Evolutionary conservation across 2,329 filamentous ascomycete species (phyloP), one percentile per base, ranked within the genome.

Genomic region (Colletotrichum navitas): DNA sequence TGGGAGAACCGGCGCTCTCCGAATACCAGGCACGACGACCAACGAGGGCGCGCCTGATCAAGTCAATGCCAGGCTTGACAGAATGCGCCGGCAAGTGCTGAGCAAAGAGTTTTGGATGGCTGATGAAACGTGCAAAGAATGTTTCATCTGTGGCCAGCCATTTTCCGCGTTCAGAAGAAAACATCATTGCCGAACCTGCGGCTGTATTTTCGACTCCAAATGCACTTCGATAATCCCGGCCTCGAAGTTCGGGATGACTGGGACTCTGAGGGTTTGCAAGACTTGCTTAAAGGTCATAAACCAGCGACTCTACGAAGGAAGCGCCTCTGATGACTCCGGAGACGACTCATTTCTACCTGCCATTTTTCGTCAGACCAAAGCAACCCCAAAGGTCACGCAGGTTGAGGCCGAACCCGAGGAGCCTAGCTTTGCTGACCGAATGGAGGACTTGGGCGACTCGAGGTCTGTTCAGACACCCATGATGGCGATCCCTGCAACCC

Each of bases 31-130:
- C 0, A 90, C 88, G 1, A 87, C 85, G 18, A 82, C 83, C 12
- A 87, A 86, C 66, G 88, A 90, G 75, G 87, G 87, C 2, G 87
- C 86, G 6, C 86, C 87, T 2, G 89, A 89, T 71, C 84, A 85
- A 60, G 89, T 91, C 69, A 91, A 85, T 76, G 87, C 88, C 11
- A 87, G 88, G 66, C 82, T 92, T 8, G 89, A 90, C 61, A 91
- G 93, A 75, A 92, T 97, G 85, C 90, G 92, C 73, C 93, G 94
- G 77, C 94, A 95, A 78, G 91, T 99, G 10, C 84, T 98, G 56
- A 97, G 93, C 79, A 96, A 95, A 78, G 95, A 98, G 76, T 98
- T 97, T 76, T 98, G 95, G 96, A 99, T 99, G 96, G 93, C 94
- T 71, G 96, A 99, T 79, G 96, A 98, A 78, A 98, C 97, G 74